Evolutionary conservation across 2,329 filamentous ascomycete genomes (phyloP).

Genomic region (Stagonosporopsis chrysanthemi): DNA sequence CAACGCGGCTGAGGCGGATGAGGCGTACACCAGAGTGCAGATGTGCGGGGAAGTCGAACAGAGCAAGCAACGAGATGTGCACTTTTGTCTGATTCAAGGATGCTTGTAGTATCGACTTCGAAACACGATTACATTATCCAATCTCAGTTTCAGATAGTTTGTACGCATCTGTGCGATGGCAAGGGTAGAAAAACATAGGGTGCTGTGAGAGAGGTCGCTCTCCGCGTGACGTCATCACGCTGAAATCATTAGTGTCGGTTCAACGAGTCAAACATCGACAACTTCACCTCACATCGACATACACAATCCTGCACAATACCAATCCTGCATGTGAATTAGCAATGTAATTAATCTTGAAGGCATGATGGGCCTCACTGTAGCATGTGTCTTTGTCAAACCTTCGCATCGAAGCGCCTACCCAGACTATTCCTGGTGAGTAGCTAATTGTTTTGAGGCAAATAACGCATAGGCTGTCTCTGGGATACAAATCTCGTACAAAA

Average conservation of each 20-base stretch:
- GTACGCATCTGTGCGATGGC: background rate
- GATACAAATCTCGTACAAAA: too few relatives aligned
- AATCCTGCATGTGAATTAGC: background rate
- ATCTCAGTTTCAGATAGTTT: background rate
- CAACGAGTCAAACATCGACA: background rate
- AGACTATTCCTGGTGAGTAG: too few relatives aligned
- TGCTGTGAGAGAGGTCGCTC: background rate
- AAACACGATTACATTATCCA: background rate
- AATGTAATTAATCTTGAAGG: background rate
- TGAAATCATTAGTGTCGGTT: background rate
- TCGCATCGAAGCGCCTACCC: too few relatives aligned
- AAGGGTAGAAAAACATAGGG: background rate
- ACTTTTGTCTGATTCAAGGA: background rate
- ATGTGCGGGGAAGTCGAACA: slow-evolving; percentile 7
- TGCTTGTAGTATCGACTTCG: background rate
- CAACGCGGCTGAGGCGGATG: background rate
- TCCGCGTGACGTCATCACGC: background rate
- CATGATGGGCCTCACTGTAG: too few relatives aligned
- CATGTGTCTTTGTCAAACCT: too few relatives aligned
- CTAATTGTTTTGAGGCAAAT: too few relatives aligned
- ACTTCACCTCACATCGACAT: too few relatives aligned
- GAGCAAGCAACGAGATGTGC: background rate
- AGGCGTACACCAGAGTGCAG: background rate
- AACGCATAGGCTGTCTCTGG: too few relatives aligned
- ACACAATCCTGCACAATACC: too few relatives aligned